Conservation (phyloP, 768 basidiomycete species). For the Russula griseocarnosa region DNA sequence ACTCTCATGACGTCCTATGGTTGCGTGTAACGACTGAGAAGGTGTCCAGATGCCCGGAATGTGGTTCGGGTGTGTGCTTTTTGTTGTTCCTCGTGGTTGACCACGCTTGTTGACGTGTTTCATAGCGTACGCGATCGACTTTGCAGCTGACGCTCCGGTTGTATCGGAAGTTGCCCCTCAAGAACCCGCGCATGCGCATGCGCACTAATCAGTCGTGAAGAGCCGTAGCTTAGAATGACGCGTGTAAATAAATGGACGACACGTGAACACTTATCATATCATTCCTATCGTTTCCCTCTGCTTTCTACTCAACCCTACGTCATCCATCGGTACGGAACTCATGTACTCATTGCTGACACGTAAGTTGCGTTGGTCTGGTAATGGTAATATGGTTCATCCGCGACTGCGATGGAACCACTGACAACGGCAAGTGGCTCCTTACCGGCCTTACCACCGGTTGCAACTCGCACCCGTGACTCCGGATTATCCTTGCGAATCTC, state of each 20-base stretch:
- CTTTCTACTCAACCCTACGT: neutral
- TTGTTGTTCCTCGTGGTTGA: neutral
- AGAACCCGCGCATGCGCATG: conserved; percentile 22
- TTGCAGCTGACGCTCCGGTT: conserved; percentile 3
- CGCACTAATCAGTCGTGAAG: conserved; percentile 9
- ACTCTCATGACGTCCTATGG: conserved; percentile 94
- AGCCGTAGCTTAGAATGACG: conserved; percentile 13
- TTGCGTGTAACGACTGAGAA: conserved; percentile 62
- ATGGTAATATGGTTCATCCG: neutral
- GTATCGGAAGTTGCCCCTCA: conserved; percentile 27
- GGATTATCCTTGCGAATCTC: neutral
- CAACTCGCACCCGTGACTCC: neutral
- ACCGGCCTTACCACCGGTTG: neutral
- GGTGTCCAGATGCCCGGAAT: conserved; percentile 82
- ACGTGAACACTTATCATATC: neutral
- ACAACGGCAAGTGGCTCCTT: neutral
- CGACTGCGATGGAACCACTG: neutral
- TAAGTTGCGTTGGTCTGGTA: neutral
- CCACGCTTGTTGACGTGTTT: conserved; percentile 13
- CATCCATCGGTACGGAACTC: neutral
- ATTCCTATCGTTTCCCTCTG: neutral
- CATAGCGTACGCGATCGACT: conserved; percentile 68
- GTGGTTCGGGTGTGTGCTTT: conserved; percentile 75
- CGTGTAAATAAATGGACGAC: conserved; percentile 18
- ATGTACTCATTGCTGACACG: too few relatives aligned